Conservation (phyloP, 441 rosid species). For the Populus tomentosa region DNA sequence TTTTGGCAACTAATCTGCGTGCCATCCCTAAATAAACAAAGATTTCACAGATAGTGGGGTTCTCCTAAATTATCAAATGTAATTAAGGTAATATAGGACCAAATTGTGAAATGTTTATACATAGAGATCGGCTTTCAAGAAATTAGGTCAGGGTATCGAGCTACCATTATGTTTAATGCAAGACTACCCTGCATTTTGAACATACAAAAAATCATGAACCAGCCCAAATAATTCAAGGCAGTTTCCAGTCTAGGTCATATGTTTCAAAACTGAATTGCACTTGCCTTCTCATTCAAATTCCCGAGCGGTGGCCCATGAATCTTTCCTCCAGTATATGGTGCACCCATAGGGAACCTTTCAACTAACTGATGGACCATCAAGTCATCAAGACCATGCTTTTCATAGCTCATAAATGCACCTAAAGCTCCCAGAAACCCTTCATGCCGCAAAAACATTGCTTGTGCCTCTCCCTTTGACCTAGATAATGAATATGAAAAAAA, state of each 20-base stretch:
- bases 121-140: not conserved
- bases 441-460: constrained; percentile 98
- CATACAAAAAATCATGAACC: not conserved
- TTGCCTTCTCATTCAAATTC: constrained; percentile 95
- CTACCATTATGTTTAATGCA: not conserved
- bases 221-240: constrained; percentile 1
- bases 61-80: not conserved
- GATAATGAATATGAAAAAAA: constrained; percentile 19
- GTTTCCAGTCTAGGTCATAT: constrained; percentile 9
- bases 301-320: constrained; percentile 98
- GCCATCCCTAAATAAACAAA: constrained; percentile 5
- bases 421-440: constrained; percentile 98
- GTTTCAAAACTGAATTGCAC: constrained; percentile 18
- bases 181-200: not conserved
- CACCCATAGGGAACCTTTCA: constrained; percentile 99
- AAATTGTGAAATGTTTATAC: too few species aligned
- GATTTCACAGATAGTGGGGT: not conserved
- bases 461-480: constrained; percentile 94
- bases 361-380: constrained; percentile 97
- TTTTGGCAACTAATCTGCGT: constrained; percentile 20
- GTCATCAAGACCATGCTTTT: constrained; percentile 97
- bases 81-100: not conserved
- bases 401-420: constrained; percentile 99
- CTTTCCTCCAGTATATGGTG: constrained; percentile 96
- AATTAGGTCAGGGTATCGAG: not conserved